A percentile compares a stretch with the other conserved stretches of the same genome.
Conservation (phyloP, 805 yeast species). For the Saccharomycopsis fibuligera region DNA sequence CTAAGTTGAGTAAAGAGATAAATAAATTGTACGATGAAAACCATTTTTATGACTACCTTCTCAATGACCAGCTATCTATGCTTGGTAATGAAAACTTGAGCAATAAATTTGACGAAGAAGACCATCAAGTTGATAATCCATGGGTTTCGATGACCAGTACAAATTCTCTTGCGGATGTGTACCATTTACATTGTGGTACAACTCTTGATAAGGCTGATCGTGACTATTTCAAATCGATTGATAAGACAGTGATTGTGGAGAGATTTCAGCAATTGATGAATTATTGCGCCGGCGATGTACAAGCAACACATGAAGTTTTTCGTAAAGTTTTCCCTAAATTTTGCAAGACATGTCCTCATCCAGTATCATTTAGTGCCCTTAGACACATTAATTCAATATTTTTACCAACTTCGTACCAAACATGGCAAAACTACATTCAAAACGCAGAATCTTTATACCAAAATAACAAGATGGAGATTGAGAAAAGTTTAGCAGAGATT, state of each 20-base stretch:
- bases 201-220: slow-evolving; percentile 61
- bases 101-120: slow-evolving; percentile 24
- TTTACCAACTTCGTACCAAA: slow-evolving; percentile 61
- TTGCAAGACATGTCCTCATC: slow-evolving; percentile 72
- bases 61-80: slow-evolving; percentile 15
- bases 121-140: slow-evolving; percentile 54
- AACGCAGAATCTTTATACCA: slow-evolving; percentile 64
- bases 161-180: slow-evolving; percentile 76
- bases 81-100: slow-evolving; percentile 22
- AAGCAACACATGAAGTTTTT: slow-evolving; percentile 65
- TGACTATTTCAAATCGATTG: slow-evolving; percentile 52
- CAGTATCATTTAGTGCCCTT: slow-evolving; percentile 87
- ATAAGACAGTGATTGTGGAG: slow-evolving; percentile 46
- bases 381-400: slow-evolving; percentile 66
- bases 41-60: slow-evolving; percentile 9
- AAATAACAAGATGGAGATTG: slow-evolving; percentile 49
- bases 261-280: slow-evolving; percentile 56
- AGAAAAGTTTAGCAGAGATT: slow-evolving; percentile 47
- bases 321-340: slow-evolving; percentile 66
- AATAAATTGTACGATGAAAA: slow-evolving; percentile 24
- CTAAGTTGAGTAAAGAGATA: slow-evolving; percentile 10
- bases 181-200: slow-evolving; percentile 68
- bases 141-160: slow-evolving; percentile 77
- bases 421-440: slow-evolving; percentile 69
- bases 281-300: slow-evolving; percentile 85